Evolutionary conservation across 306 rosid species (phyloP).

Genomic region (Dalbergia cochinchinensis): DNA sequence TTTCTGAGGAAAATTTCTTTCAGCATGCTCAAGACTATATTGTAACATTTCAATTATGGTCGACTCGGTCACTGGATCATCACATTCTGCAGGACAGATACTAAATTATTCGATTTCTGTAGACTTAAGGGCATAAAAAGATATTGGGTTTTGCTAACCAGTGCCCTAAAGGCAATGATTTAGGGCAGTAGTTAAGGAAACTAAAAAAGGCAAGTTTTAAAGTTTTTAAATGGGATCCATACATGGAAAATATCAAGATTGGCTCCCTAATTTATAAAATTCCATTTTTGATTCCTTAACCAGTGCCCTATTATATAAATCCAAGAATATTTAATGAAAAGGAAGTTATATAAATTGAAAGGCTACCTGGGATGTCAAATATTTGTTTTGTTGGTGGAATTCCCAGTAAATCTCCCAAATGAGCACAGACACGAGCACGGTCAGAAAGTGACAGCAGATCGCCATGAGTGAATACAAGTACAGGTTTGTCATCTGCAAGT

Average conservation of each 20-base stretch:
- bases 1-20: conserved; percentile 69
- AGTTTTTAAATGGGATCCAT: no score
- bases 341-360: conserved; percentile 23
- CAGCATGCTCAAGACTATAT: conserved; percentile 84
- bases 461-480: conserved; percentile 82
- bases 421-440: conserved; percentile 63
- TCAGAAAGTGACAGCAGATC: conserved; percentile 79
- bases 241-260: no score
- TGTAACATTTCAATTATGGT: conserved; percentile 69
- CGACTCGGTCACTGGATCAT: conserved; percentile 61
- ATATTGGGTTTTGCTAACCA: no score
- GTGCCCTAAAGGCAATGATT: no score
- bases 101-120: conserved; percentile 1
- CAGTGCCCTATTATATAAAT: no score
- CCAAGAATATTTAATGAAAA: not conserved
- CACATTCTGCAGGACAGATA: conserved; percentile 59
- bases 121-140: not conserved
- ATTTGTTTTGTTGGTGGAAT: conserved; percentile 78
- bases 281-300: no score
- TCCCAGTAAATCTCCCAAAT: conserved; percentile 78
- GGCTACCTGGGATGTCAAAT: conserved; percentile 87
- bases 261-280: no score
- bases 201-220: no score
- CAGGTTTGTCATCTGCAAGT: conserved; percentile 85
- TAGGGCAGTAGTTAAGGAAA: no score